Evolutionary conservation across 2,329 filamentous ascomycete genomes (phyloP), one percentile per base, ranked within the genome.

Genomic region (Fusarium illudens): DNA sequence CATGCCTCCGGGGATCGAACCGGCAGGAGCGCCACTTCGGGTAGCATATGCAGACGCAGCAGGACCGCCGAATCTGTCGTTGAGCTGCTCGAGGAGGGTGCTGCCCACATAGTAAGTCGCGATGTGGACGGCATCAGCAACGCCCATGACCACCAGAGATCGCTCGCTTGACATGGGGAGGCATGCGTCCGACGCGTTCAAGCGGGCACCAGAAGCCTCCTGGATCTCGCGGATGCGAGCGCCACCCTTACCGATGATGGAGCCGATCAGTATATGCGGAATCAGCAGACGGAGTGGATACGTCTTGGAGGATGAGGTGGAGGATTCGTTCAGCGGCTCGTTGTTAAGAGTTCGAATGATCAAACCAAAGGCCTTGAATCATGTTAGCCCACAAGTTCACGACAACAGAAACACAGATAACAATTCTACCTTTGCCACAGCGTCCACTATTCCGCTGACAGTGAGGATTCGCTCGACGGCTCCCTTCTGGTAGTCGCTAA

Each of bases 311-410:
- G 96, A 93, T 55, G 94, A 90, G 62, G 91, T 97, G 12, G 96
- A 99, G 36, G 96, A 85, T 75, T 93, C 87, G 73, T 93, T 90
- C 55, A 99, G 87, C 32, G 94, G 92, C 82, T 99, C 96, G 76
- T 98, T 97, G 86, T 99, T 99, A 67, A 99, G 85, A 4, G 96
- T 99, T 75, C 96, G 93, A 75, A 99, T 97, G 77, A 99, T 99
- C 71, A 99, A 86, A 77, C 96, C 96, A 79, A 99, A 99, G 17
- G 96, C 96, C 93, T 96, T 29, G 19, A 42, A 52, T 36, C 27
- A 58, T 44, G 65, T 80, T 74, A 81, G 77, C 58, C 58, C 30
- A 33, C 29, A 53, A 59, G 50, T 25, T 29, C 30, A 13, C 15
- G 17, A 42, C 49, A 49, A 42, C 49, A 49, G 2, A 58, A 49